These are phyloP conservation scores for Fermentozyma sake DNA, from an alignment of 1,139 yeast genomes.

Conservation along the genomic window DNA sequence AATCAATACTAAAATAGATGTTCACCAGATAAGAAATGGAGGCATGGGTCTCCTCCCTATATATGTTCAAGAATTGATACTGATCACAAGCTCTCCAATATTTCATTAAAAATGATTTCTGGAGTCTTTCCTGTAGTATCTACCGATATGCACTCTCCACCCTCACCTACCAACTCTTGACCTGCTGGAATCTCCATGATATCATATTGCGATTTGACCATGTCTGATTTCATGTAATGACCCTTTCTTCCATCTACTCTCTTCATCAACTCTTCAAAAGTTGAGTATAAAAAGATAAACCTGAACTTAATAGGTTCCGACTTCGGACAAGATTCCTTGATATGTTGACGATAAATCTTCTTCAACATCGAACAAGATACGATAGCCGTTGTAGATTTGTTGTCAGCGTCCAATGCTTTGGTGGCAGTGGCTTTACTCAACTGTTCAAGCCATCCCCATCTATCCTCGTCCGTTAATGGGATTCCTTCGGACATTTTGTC, in stretches of 20 bases:
- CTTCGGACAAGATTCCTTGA: conserved; percentile 20
- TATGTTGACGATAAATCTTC: conserved; percentile 59
- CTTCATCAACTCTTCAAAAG: conserved; percentile 52
- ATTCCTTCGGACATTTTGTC: conserved; percentile 77
- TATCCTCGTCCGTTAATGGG: conserved; percentile 82
- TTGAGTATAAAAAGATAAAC: conserved; percentile 65
- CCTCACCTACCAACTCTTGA: conserved; percentile 32
- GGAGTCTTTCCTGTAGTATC: conserved; percentile 41
- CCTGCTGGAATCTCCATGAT: conserved; percentile 67
- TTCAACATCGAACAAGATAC: conserved; percentile 87
- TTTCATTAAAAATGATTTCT: conserved; percentile 20
- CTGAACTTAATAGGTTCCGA: conserved; percentile 34
- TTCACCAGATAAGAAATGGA: too few species aligned
- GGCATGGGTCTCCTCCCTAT: too few species aligned
- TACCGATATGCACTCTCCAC: conserved; percentile 33
- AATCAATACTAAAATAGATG: too few species aligned
- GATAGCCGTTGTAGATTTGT: conserved; percentile 34
- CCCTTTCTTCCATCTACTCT: conserved; percentile 61
- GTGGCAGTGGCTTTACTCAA: conserved; percentile 42
- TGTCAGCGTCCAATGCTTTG: conserved; percentile 25
- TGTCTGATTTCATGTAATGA: conserved; percentile 82
- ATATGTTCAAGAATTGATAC: too few species aligned
- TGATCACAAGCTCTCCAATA: neutral
- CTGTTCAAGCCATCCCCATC: conserved; percentile 80
- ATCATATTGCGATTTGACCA: conserved; percentile 76